phyloP scores from a whole-genome alignment of 2,329 filamentous ascomycete species.

The Drechslerella coelobrocha region DNA sequence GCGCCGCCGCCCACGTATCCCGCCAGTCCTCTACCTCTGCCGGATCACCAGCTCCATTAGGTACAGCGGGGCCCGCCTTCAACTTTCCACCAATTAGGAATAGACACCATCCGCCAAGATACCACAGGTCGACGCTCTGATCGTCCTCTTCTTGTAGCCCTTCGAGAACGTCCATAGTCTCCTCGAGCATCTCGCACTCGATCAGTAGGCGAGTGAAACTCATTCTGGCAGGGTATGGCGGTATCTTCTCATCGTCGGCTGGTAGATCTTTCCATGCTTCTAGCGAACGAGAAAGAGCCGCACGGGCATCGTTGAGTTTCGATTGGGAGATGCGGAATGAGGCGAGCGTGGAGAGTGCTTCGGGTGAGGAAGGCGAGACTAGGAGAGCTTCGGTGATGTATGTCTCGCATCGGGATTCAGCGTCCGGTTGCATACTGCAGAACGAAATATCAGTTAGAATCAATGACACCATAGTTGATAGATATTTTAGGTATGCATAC shows the following conservation, averaged over 20 bases:
- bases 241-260: slow-evolving; percentile 64
- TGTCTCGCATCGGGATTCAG: slow-evolving; percentile 83
- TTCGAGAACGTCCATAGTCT: slow-evolving; percentile 84
- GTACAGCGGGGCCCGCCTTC: slow-evolving; percentile 58
- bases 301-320: slow-evolving; percentile 77
- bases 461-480: slow-evolving; percentile 15
- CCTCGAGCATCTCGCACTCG: slow-evolving; percentile 84
- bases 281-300: slow-evolving; percentile 79
- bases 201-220: slow-evolving; percentile 84
- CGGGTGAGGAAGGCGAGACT: slow-evolving; percentile 78
- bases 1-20: slow-evolving; percentile 54
- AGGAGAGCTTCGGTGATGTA: slow-evolving; percentile 89
- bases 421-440: slow-evolving; percentile 77
- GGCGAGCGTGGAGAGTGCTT: slow-evolving; percentile 94
- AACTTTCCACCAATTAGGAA: slow-evolving; percentile 78
- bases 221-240: slow-evolving; percentile 85
- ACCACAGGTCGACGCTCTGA: slow-evolving; percentile 93
- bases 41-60: slow-evolving; percentile 58
- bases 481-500: slow-evolving; percentile 59
- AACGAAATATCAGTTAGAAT: background rate
- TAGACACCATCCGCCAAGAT: slow-evolving; percentile 92
- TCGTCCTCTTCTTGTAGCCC: slow-evolving; percentile 87
- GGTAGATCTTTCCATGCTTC: slow-evolving; percentile 78
- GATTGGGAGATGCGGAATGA: slow-evolving; percentile 91
- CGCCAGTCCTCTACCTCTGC: slow-evolving; percentile 57